Evolutionary conservation across 2,329 filamentous ascomycete genomes (phyloP).

Genomic region (Cladophialophora psammophila): DNA sequence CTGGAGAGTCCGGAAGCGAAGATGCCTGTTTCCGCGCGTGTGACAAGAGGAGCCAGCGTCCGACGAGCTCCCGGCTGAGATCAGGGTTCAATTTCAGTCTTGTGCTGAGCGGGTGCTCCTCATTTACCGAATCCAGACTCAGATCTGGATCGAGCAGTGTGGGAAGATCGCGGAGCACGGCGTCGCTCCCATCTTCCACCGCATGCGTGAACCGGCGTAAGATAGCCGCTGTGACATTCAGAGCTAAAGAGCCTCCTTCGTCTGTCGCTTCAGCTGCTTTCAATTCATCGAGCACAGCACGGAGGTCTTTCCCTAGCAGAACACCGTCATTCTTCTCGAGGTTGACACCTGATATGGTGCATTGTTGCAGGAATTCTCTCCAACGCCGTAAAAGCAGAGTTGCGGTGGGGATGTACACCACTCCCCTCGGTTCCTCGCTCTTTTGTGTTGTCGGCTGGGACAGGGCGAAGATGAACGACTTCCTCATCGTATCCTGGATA

Average conservation of each 20-base stretch:
- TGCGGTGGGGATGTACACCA: constrained; percentile 26
- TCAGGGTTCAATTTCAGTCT: constrained; percentile 7
- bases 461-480: constrained; percentile 27
- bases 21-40: background rate
- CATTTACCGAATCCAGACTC: background rate
- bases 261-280: constrained; percentile 4
- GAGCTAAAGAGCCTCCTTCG: constrained; percentile 9
- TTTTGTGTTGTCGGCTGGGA: background rate
- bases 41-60: constrained; percentile 23
- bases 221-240: constrained; percentile 26
- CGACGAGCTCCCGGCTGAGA: constrained; percentile 12
- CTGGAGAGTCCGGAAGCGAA: background rate
- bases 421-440: background rate
- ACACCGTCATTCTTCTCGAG: constrained; percentile 17
- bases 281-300: constrained; percentile 12
- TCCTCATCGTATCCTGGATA: constrained; percentile 20
- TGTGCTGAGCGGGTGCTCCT: background rate
- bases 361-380: constrained; percentile 33
- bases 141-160: background rate
- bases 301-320: background rate
- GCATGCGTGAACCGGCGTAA: constrained; percentile 19
- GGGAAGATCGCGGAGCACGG: background rate
- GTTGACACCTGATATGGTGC: constrained; percentile 24
- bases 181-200: background rate
- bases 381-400: constrained; percentile 35